Percentiles rank a stretch among this genome's conserved stretches.
Evolutionary conservation across 495 filamentous ascomycete species (phyloP).

Genomic region (Tuber borchii): DNA sequence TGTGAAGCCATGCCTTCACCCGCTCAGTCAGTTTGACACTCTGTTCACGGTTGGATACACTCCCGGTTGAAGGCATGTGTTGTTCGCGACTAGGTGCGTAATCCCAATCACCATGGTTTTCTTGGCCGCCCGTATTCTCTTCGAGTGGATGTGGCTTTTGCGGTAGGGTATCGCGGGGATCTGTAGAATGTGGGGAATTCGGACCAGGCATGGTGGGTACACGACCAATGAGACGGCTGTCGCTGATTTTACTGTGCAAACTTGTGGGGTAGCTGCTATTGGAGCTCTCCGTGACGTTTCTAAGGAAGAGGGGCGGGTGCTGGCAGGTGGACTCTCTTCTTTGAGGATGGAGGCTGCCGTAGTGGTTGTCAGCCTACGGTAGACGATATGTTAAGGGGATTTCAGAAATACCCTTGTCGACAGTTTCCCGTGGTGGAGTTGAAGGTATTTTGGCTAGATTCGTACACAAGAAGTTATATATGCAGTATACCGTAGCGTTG

Average conservation of each 20-base stretch:
- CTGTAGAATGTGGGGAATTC: not conserved
- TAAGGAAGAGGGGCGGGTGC: not conserved
- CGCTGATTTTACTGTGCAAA: constrained; percentile 24
- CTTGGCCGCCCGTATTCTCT: not conserved
- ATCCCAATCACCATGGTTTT: not conserved
- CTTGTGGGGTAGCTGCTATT: constrained; percentile 6
- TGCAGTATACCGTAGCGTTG: not conserved
- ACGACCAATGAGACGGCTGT: constrained; percentile 25
- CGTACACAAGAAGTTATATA: not conserved
- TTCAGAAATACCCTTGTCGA: not conserved
- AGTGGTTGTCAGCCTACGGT: not conserved
- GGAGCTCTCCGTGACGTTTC: not conserved
- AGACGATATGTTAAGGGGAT: not conserved
- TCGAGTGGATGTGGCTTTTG: not conserved
- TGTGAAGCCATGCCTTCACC: constrained; percentile 26
- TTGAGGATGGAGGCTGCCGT: constrained; percentile 10
- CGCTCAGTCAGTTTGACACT: constrained; percentile 6
- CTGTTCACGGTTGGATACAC: not conserved
- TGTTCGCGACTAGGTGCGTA: not conserved
- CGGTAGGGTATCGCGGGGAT: not conserved
- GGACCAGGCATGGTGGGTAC: constrained; percentile 16
- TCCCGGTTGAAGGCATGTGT: not conserved
- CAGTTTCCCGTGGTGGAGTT: not conserved
- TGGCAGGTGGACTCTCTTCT: not conserved
- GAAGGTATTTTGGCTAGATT: not conserved